Evolutionary conservation across 106 monocot species (phyloP).

Genomic region (Dioscorea zingiberensis): DNA sequence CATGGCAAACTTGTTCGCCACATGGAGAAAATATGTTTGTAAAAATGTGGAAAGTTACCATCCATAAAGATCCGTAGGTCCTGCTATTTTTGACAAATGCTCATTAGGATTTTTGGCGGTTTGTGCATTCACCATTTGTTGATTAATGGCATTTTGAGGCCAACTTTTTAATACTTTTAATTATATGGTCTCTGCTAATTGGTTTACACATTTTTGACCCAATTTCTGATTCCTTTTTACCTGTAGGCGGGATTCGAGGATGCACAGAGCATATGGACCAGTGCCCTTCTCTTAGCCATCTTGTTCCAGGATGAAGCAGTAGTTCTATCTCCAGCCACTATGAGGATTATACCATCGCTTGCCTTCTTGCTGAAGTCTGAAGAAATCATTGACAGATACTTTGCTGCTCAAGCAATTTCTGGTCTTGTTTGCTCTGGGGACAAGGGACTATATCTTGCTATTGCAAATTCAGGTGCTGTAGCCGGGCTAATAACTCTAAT

Average conservation of each 20-base stretch:
- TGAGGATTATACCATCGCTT: constrained; percentile 33
- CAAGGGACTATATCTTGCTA: constrained; percentile 43
- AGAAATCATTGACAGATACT: constrained; percentile 44
- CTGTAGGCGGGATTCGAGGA: constrained; percentile 50
- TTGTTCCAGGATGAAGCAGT: constrained; percentile 41
- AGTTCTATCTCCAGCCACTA: constrained; percentile 37
- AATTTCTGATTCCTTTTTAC: background rate
- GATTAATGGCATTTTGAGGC: too few species aligned
- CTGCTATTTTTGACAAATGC: too few species aligned
- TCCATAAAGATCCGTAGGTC: too few species aligned
- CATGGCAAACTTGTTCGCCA: too few species aligned
- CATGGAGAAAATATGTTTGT: too few species aligned
- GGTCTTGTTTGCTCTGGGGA: constrained; percentile 44
- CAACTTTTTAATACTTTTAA: too few species aligned
- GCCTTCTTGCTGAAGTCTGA: constrained; percentile 55
- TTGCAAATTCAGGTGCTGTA: constrained; percentile 64
- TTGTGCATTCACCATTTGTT: too few species aligned
- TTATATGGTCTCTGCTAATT: too few species aligned
- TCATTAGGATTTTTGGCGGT: too few species aligned
- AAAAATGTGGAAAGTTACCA: too few species aligned
- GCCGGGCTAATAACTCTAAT: constrained; percentile 40
- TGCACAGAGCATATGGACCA: constrained; percentile 45
- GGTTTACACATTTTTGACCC: too few species aligned
- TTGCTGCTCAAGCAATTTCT: constrained; percentile 60
- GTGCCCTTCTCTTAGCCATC: constrained; percentile 58